Evolutionary conservation across 148 eudicot species (phyloP), one percentile per base, ranked within the genome.

Genomic region (Spergularia marina): DNA sequence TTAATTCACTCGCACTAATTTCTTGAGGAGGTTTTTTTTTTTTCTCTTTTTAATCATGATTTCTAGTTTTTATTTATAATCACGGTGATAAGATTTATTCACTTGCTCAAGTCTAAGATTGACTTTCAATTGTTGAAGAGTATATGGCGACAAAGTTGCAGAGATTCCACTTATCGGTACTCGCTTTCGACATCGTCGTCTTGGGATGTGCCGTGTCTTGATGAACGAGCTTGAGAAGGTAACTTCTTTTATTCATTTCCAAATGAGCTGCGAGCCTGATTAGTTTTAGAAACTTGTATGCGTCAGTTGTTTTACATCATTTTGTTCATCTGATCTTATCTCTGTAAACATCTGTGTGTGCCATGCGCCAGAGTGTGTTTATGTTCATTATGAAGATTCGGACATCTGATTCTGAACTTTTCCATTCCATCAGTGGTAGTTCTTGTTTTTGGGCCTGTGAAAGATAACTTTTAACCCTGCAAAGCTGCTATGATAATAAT

Each of bases 161-260:
- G 99, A 96, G 84, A 79, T 96, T 55, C 99, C 99, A 13, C 90
- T 96, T 60, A 85, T 96, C 76, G 98, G 88, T 47, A 96, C 99
- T 40, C 84, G 97, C 62, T 88, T 88, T 84, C 82, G 85, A 72
- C 89, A 89, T 84, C 98, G 99, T 34, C 87, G 93, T 57, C 91
- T 68, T 59, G 98, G 98, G 78, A 96, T 91, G 99, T 96, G 99
- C 76, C 94, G 89, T 17, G 71, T 92, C 60, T 76, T 91, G 81
- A 88, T 96, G 88, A 74, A 84, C 74, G 91, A 86, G 79, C 91
- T 96, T 80, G 98, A 96, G 73, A 92, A 88, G 99, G 99, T 95
- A 78, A 75, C 41, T 47, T 77, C 56, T 55, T 71, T 6, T 53
- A 49, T 65, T 40, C 34, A 10, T 44, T 6, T 20, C 21, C 76